phyloP scores from a whole-genome alignment of 2,329 filamentous ascomycete species.

The Thermoascus crustaceus region DNA sequence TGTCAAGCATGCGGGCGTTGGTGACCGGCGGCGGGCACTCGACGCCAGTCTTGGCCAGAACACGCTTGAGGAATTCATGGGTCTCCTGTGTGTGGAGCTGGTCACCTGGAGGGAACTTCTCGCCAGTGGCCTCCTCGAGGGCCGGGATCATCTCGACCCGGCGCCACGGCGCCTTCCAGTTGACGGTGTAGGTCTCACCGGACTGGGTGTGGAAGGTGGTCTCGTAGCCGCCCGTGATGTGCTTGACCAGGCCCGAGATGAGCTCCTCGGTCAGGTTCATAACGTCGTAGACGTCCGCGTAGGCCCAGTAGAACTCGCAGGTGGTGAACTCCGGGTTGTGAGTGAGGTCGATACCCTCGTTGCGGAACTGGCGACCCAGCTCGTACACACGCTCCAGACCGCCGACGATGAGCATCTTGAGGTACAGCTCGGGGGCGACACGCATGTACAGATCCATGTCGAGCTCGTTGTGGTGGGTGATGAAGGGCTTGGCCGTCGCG shows the following conservation, averaged over 20 bases:
- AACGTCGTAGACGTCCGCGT: slow-evolving; percentile 82
- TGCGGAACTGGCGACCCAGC: slow-evolving; percentile 89
- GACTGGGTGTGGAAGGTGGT: slow-evolving; percentile 80
- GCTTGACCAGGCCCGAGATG: slow-evolving; percentile 79
- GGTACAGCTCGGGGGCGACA: slow-evolving; percentile 87
- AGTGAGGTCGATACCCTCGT: slow-evolving; percentile 83
- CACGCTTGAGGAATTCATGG: slow-evolving; percentile 72
- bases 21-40: slow-evolving; percentile 86
- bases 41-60: slow-evolving; percentile 84
- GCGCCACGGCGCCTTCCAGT: slow-evolving; percentile 94
- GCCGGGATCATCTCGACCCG: slow-evolving; percentile 92
- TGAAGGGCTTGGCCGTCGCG: slow-evolving; percentile 89
- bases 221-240: slow-evolving; percentile 74
- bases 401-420: slow-evolving; percentile 94
- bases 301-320: slow-evolving; percentile 95
- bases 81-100: slow-evolving; percentile 85
- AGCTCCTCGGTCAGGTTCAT: slow-evolving; percentile 91
- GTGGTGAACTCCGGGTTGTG: slow-evolving; percentile 99
- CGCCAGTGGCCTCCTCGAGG: slow-evolving; percentile 78
- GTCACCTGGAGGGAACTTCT: slow-evolving; percentile 86
- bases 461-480: slow-evolving; percentile 92
- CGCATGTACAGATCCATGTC: slow-evolving; percentile 93
- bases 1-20: slow-evolving; percentile 93
- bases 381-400: slow-evolving; percentile 93
- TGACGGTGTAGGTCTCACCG: slow-evolving; percentile 80